Percentiles rank a stretch among this genome's conserved stretches.
Conservation (phyloP, 2,329 filamentous ascomycete species). For the Fusarium sp. region DNA sequence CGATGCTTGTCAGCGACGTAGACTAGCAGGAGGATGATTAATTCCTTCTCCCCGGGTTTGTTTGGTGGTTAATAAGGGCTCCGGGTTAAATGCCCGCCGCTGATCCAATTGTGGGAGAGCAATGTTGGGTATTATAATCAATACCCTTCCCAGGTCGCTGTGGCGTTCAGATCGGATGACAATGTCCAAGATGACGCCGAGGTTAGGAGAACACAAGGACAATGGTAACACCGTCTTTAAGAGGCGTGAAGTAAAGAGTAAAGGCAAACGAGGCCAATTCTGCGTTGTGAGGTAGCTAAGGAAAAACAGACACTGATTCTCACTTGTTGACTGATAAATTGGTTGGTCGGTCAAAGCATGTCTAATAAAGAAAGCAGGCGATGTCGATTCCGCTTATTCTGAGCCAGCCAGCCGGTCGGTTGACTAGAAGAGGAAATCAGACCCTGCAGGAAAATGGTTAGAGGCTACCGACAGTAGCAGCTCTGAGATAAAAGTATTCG, state of each 20-base stretch:
- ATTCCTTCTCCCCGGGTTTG: conserved; percentile 18
- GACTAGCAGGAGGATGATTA: conserved; percentile 19
- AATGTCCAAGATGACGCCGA: conserved; percentile 24
- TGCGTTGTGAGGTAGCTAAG: conserved; percentile 10
- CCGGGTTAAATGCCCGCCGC: conserved; percentile 9
- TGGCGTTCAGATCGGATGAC: conserved; percentile 22
- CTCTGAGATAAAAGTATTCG: conserved; percentile 1
- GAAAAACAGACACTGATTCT: background rate
- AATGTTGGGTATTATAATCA: conserved; percentile 2
- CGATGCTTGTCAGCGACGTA: conserved; percentile 33
- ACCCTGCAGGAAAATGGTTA: background rate
- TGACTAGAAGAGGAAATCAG: background rate
- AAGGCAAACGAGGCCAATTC: conserved; percentile 1
- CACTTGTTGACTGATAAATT: background rate
- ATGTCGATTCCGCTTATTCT: conserved; percentile 7
- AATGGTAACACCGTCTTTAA: conserved; percentile 5
- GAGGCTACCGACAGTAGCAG: background rate
- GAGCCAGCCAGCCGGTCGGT: conserved; percentile 3
- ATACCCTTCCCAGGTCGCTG: conserved; percentile 2
- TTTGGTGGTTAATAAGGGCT: conserved; percentile 16
- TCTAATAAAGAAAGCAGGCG: conserved; percentile 13
- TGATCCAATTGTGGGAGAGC: background rate
- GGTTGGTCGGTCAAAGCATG: background rate
- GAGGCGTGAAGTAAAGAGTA: background rate
- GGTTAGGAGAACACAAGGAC: conserved; percentile 7